Conservation (phyloP, 352 stramenopile species). For the Globisporangium nagaii region DNA sequence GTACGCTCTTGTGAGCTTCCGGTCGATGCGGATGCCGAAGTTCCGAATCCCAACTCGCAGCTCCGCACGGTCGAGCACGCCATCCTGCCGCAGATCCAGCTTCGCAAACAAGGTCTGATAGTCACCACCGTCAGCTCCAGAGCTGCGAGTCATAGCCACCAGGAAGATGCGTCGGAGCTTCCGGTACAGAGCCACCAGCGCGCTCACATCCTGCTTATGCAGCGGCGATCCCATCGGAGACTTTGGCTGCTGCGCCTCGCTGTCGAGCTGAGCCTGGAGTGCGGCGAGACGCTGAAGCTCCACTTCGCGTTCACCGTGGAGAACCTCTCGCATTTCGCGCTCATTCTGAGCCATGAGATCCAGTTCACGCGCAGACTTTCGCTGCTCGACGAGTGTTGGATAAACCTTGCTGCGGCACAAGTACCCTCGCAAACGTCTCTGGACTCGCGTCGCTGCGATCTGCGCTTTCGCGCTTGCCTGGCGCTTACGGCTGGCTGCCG, state of each 20-base stretch:
- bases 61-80: slow-evolving; percentile 57
- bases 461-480: not conserved
- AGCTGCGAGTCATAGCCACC: slow-evolving; percentile 21
- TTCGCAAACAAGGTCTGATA: slow-evolving; percentile 31
- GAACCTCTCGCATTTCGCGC: slow-evolving; percentile 16
- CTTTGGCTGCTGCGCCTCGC: not conserved
- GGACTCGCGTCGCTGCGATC: slow-evolving; percentile 21
- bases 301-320: slow-evolving; percentile 8
- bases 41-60: slow-evolving; percentile 40
- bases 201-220: slow-evolving; percentile 27
- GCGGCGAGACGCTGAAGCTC: slow-evolving; percentile 6
- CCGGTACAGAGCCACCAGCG: slow-evolving; percentile 41
- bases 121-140: not conserved
- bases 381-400: slow-evolving; percentile 14
- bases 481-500: not conserved
- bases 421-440: slow-evolving; percentile 25
- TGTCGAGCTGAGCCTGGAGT: not conserved
- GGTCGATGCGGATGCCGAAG: slow-evolving; percentile 53
- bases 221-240: slow-evolving; percentile 1
- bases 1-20: slow-evolving; percentile 57
- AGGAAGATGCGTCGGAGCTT: slow-evolving; percentile 45
- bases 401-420: slow-evolving; percentile 14
- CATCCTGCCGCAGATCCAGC: slow-evolving; percentile 45
- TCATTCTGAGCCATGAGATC: slow-evolving; percentile 33
- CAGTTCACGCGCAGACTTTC: slow-evolving; percentile 12